phyloP scores from a whole-genome alignment of 176 grass and related monocot genomes.

The Zoysia japonica region DNA sequence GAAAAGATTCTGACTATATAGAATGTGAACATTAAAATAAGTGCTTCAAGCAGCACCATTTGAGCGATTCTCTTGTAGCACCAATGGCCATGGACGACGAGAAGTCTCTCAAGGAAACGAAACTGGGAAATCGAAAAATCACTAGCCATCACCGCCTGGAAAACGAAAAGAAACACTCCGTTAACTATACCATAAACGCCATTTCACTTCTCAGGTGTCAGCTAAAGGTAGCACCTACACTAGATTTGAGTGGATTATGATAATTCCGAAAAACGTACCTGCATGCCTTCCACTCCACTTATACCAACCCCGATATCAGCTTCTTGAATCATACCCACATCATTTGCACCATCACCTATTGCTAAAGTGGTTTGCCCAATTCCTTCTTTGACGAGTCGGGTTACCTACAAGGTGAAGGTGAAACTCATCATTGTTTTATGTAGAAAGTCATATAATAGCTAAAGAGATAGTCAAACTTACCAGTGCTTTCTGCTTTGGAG shows the following conservation, averaged over 20 bases:
- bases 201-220: background rate
- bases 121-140: conserved; percentile 98
- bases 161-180: conserved; percentile 35
- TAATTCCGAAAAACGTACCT: conserved; percentile 54
- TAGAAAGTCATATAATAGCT: conserved; percentile 23
- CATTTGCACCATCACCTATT: conserved; percentile 98
- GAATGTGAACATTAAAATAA: conserved; percentile 40
- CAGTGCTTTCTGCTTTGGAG: conserved; percentile 97
- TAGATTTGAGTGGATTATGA: conserved; percentile 30
- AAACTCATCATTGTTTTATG: conserved; percentile 36
- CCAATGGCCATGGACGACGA: conserved; percentile 99
- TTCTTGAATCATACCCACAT: conserved; percentile 99
- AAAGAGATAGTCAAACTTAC: conserved; percentile 47
- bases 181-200: conserved; percentile 39
- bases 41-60: conserved; percentile 62
- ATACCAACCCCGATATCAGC: conserved; percentile 99
- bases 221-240: conserved; percentile 23
- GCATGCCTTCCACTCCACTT: conserved; percentile 98
- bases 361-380: conserved; percentile 92
- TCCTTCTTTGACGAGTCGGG: conserved; percentile 96
- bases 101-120: conserved; percentile 90
- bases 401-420: conserved; percentile 62
- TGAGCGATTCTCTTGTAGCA: conserved; percentile 98
- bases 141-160: conserved; percentile 99
- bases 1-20: background rate